A percentile compares a stretch with the other conserved stretches of the same genome.
phyloP scores from a whole-genome alignment of 805 yeast species.

The Metschnikowia anglica region DNA sequence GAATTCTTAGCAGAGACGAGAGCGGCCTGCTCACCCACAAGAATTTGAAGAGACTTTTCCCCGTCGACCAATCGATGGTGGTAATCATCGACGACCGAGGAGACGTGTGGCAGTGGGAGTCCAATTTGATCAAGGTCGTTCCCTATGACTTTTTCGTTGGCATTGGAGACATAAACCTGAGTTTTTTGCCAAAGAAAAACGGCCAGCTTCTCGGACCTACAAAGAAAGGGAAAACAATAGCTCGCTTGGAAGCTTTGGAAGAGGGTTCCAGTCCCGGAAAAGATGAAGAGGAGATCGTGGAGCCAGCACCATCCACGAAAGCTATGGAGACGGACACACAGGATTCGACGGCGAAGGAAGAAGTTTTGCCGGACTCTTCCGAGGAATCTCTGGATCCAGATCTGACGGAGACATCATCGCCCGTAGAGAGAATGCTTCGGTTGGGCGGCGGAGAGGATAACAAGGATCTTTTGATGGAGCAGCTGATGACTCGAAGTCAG shows the following conservation, averaged over 20 bases:
- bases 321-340: not conserved
- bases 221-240: constrained; percentile 57
- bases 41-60: constrained; percentile 82
- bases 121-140: constrained; percentile 84
- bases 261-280: too few relatives aligned
- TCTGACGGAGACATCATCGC: constrained; percentile 24
- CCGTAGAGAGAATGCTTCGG: constrained; percentile 50
- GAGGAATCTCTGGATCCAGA: not conserved
- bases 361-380: too few relatives aligned
- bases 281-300: too few relatives aligned
- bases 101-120: constrained; percentile 98
- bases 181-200: constrained; percentile 81
- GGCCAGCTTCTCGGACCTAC: constrained; percentile 59
- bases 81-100: constrained; percentile 96
- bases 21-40: constrained; percentile 91
- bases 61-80: constrained; percentile 95
- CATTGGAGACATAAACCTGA: constrained; percentile 94
- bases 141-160: constrained; percentile 97
- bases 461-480: constrained; percentile 48
- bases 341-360: not conserved
- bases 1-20: constrained; percentile 91
- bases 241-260: constrained; percentile 48
- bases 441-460: constrained; percentile 52
- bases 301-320: not conserved
- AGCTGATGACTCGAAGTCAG: constrained; percentile 63